These are phyloP conservation scores for Panicum virgatum DNA, from an alignment of 202 grass and related monocot genomes.

Conservation along the genomic window DNA sequence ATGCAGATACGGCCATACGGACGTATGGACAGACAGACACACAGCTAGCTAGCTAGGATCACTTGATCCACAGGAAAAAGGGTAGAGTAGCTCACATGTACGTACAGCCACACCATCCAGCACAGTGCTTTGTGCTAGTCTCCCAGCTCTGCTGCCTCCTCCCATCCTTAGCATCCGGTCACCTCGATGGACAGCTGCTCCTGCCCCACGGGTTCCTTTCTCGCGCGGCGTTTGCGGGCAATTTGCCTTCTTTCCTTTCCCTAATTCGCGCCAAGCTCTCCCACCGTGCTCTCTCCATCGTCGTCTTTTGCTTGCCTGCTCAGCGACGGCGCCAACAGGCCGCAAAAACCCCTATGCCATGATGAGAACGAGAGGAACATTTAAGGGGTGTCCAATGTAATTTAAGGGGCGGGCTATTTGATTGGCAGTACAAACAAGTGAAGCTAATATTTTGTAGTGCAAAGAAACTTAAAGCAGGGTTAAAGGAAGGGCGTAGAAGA, in stretches of 20 bases:
- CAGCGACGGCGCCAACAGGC: not conserved
- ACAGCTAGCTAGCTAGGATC: not conserved
- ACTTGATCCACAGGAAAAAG: not conserved
- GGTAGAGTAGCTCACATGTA: not conserved
- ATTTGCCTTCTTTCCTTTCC: conserved; percentile 9
- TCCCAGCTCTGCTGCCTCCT: not conserved
- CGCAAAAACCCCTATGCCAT: too few relatives aligned
- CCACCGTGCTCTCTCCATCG: not conserved
- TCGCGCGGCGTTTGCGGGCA: conserved; percentile 12
- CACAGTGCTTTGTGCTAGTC: not conserved
- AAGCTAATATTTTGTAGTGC: too few relatives aligned
- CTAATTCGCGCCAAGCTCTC: not conserved
- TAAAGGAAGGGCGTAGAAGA: too few relatives aligned
- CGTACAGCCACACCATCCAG: not conserved
- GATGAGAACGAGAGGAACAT: not conserved
- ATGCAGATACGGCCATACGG: not conserved
- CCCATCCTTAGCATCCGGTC: conserved; percentile 14
- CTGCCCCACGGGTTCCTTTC: not conserved
- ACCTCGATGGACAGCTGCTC: not conserved
- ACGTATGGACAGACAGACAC: not conserved
- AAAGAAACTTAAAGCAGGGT: too few relatives aligned
- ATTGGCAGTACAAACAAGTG: too few relatives aligned
- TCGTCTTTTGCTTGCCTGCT: conserved; percentile 10
- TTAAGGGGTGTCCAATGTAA: too few relatives aligned
- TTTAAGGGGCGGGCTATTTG: too few relatives aligned